Base-by-base conservation (phyloP, 331 rosid genomes). In the Phaseolus coccineus region DNA sequence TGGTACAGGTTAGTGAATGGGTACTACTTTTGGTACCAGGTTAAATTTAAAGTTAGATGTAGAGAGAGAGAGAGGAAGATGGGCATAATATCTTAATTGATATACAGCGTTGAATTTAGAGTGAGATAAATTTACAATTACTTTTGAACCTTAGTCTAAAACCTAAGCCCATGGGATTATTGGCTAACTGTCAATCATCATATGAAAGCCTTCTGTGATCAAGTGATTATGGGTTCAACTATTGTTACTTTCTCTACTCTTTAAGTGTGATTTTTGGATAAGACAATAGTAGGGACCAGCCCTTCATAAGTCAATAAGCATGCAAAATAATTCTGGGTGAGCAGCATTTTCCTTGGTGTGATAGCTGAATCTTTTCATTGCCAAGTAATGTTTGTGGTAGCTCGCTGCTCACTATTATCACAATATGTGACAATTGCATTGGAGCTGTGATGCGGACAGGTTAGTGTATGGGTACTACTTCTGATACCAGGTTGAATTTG, bases 271-370 rank as follows among this genome's bases (percentile, higher is more conserved):
- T 11, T 50, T 12, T 57, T 51, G 59, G 50, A 51, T 40, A 53
- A 53, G 40, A 58, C 24, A 13, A 3, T 46, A 37, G 59, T 53
- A 51, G 55, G 35, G 58, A 71, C 73, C 19, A 3, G 37, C 74
- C 56, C 37, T 52, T 52, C 42, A 8, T 61, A 50, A 61, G 44
- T 80, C 33, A 37, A 71, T 71, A 24, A 10, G 24, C 59, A 19
- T 24, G 61, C 39, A 58, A 64, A 53, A 58, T 80, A n/a, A 13
- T 46, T 74, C 53, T 56, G 25, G 55, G 44, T 53, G 53, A 64
- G 53, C 66, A 73, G 69, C 52, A 73, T 55, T 3, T 46, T 57
- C 52, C n/a, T 14, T 69, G 16, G 14, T 25, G 0, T 33, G 61
- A 46, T 52, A 27, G 33, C 25, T 51, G 58, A 52, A 37, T 53